phyloP scores from a whole-genome alignment of 768 basidiomycete species.

The Mycena galericulata region DNA sequence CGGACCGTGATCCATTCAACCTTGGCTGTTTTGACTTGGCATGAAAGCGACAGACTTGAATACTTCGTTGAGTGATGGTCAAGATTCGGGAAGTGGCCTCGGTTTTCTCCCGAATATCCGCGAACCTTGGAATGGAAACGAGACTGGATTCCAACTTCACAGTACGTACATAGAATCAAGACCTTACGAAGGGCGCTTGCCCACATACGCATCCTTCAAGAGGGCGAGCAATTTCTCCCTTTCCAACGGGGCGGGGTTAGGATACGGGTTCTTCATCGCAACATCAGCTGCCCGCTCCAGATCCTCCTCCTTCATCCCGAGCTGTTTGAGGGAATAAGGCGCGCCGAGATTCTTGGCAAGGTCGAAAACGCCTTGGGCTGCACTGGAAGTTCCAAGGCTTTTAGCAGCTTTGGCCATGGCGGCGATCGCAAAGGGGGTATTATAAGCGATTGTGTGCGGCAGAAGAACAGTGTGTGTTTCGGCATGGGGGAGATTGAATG shows the following conservation, averaged over 20 bases:
- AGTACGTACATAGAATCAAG: not conserved
- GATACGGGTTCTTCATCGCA: constrained; percentile 51
- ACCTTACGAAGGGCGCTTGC: constrained; percentile 42
- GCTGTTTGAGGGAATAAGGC: constrained; percentile 47
- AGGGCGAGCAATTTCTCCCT: constrained; percentile 44
- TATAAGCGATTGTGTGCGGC: constrained; percentile 54
- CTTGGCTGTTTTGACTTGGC: too few relatives aligned
- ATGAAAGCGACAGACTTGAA: too few relatives aligned
- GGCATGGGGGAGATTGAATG: constrained; percentile 54
- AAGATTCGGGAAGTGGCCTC: too few relatives aligned
- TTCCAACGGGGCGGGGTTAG: constrained; percentile 53
- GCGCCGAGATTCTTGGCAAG: constrained; percentile 44
- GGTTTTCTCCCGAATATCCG: too few relatives aligned
- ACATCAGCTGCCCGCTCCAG: constrained; percentile 52
- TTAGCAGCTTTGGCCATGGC: constrained; percentile 49
- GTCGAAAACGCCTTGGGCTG: constrained; percentile 40
- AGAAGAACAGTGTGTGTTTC: constrained; percentile 59
- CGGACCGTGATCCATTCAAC: too few relatives aligned
- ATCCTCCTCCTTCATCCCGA: constrained; percentile 56
- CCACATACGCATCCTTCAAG: constrained; percentile 46
- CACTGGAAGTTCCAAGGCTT: constrained; percentile 39
- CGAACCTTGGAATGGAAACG: too few relatives aligned
- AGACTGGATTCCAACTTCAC: not conserved
- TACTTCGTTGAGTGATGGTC: too few relatives aligned
- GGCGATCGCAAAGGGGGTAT: constrained; percentile 46